These are phyloP conservation scores for Lachancea cidri DNA, from an alignment of 805 yeast genomes.

Conservation along the genomic window DNA sequence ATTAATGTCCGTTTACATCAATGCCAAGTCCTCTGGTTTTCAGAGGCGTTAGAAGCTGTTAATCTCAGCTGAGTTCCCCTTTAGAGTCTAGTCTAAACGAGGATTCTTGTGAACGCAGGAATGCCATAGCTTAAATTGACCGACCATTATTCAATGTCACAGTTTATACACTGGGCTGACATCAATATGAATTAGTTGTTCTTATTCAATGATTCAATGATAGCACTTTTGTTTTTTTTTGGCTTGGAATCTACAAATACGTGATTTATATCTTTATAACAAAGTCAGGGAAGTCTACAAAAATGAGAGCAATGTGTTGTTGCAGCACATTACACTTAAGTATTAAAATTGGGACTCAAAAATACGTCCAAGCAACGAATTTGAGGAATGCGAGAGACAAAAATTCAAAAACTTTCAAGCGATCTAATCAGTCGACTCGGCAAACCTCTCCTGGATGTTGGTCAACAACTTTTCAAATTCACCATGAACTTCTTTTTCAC, in stretches of 20 bases:
- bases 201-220: background rate
- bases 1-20: background rate
- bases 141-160: no score
- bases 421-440: conserved; percentile 83
- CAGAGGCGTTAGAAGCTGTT: no score
- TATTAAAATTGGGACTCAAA: background rate
- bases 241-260: background rate
- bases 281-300: background rate
- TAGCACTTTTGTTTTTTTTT: background rate
- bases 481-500: conserved; percentile 68
- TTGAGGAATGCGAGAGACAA: background rate
- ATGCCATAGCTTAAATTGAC: no score
- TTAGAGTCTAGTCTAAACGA: no score
- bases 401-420: background rate
- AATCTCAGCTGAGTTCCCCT: no score
- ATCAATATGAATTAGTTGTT: background rate
- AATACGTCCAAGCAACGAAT: background rate
- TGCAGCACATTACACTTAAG: background rate
- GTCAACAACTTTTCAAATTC: conserved; percentile 74
- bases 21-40: no score
- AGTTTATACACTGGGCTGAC: no score
- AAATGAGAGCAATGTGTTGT: background rate
- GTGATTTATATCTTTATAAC: background rate
- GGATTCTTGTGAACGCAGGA: no score
- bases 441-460: conserved; percentile 82